phyloP scores from a whole-genome alignment of 208 protist species.

The Leishmania turanica region DNA sequence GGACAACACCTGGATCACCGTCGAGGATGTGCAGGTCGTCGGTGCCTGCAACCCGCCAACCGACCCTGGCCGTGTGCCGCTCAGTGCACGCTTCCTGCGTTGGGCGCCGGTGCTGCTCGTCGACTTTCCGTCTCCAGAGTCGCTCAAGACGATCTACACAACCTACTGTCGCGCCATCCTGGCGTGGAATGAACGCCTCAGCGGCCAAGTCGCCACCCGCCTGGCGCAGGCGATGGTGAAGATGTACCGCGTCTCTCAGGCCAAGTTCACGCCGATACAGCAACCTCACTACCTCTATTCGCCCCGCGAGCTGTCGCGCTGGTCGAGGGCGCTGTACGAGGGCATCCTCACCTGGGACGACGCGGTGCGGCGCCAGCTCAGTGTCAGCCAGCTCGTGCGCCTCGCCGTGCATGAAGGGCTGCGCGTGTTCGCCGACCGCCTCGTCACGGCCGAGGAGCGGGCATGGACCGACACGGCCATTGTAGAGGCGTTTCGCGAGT shows the following conservation, averaged over 20 bases:
- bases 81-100: slow-evolving; percentile 96
- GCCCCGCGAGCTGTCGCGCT: slow-evolving; percentile 98
- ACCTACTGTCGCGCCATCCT: slow-evolving; percentile 98
- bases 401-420: slow-evolving; percentile 98
- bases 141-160: slow-evolving; percentile 98
- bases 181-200: slow-evolving; percentile 32
- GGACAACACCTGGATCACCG: slow-evolving; percentile 94
- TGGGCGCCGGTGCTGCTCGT: slow-evolving; percentile 98
- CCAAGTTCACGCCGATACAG: slow-evolving; percentile 93
- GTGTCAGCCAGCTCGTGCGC: slow-evolving; percentile 82
- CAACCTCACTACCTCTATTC: slow-evolving; percentile 99
- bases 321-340: slow-evolving; percentile 97
- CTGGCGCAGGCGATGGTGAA: slow-evolving; percentile 96
- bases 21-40: slow-evolving; percentile 97
- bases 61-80: slow-evolving; percentile 96
- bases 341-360: slow-evolving; percentile 87
- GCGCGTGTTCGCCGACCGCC: slow-evolving; percentile 96
- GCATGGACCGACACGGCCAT: slow-evolving; percentile 94
- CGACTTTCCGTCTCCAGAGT: slow-evolving; percentile 97
- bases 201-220: slow-evolving; percentile 39
- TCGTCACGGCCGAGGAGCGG: slow-evolving; percentile 93
- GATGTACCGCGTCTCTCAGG: slow-evolving; percentile 95
- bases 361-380: slow-evolving; percentile 30
- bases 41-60: slow-evolving; percentile 99
- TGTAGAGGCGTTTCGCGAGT: slow-evolving; percentile 65